A percentile compares a stretch with the other conserved stretches of the same genome.
Conservation (phyloP, 192 early-diverging fungal species). For the Chytriomyces confervae region DNA sequence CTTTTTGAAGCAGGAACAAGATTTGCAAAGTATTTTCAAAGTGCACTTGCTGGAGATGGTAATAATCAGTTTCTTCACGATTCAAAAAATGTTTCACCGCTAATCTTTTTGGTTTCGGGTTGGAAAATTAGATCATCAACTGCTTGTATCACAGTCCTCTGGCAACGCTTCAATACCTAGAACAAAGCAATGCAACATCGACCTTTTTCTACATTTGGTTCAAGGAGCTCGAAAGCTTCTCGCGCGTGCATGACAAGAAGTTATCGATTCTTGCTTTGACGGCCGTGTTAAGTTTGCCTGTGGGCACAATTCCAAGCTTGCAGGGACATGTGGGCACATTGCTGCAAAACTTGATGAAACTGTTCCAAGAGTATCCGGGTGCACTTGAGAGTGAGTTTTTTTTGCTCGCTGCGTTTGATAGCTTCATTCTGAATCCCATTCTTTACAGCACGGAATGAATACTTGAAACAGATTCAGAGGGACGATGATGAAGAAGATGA, state of each 20-base stretch:
- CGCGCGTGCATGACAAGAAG: constrained; percentile 41
- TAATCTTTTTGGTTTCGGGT: no score
- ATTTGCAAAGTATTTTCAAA: constrained; percentile 30
- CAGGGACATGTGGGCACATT: constrained; percentile 29
- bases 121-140: constrained; percentile 18
- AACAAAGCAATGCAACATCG: constrained; percentile 12
- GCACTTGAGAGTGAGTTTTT: constrained; percentile 31
- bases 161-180: constrained; percentile 22
- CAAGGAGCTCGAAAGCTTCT: constrained; percentile 30
- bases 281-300: constrained; percentile 15
- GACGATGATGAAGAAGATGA: constrained; percentile 38
- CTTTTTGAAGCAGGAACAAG: constrained; percentile 28
- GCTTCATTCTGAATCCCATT: neutral
- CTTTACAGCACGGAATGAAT: constrained; percentile 19
- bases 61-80: neutral
- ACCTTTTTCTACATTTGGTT: constrained; percentile 41
- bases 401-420: neutral
- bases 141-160: constrained; percentile 33
- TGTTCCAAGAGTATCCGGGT: constrained; percentile 30
- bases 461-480: constrained; percentile 10
- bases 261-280: constrained; percentile 36
- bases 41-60: constrained; percentile 31
- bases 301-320: constrained; percentile 24
- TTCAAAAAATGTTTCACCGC: neutral
- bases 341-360: constrained; percentile 13